Base-by-base conservation (phyloP, 2,329 filamentous ascomycete genomes). In the Thermochaetoides dissita region DNA sequence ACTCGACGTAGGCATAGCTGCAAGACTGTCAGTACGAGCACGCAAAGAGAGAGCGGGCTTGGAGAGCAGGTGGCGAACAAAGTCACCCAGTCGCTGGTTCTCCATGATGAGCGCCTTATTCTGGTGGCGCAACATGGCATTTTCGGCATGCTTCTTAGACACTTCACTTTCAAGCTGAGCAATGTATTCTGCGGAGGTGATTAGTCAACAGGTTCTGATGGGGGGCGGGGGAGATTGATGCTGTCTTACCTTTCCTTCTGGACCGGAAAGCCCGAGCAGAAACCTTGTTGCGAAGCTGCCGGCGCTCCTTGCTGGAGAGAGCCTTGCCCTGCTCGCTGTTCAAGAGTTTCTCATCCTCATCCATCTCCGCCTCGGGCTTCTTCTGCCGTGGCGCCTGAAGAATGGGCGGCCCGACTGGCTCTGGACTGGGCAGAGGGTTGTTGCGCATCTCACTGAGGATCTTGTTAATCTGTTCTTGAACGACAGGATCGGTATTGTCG, bases 311-410 rank as follows among this genome's bases (percentile, higher is more conserved):
- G 70, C 86, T 94, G 64, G 81, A 91, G n/a, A 98, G 74, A 69
- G 95, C 95, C 79, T 98, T 98, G 55, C 89, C 91, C 65, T 95
- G 89, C 56, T 98, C 91, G 47, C 87, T 95, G n/a, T 86, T 86
- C 17, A 95, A 71, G 8, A 95, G 71, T 51, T 85, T 76, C 70
- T 96, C 91, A 55, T 96, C 91, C 61, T 95, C 89, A 54, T 98
- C 91, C 89, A 98, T 96, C 41, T 96, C 89, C 48, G 95, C 88
- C 55, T 96, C 88, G 36, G 95, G 87, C 71, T 96, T 96, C 72
- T 81, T 88, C 49, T 75, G 65, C 49, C 80, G 81, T 39, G 81
- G 70, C 53, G 86, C 74, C 58, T 85, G 81, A 43, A 77, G 69
- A n/a, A 79, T 60, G 9, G 71, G 59, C 10, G 67, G 62, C 5